A percentile compares a stretch with the other conserved stretches of the same genome.
Conservation (phyloP, 2,329 filamentous ascomycete species). For the Cucurbitaria berberidis region DNA sequence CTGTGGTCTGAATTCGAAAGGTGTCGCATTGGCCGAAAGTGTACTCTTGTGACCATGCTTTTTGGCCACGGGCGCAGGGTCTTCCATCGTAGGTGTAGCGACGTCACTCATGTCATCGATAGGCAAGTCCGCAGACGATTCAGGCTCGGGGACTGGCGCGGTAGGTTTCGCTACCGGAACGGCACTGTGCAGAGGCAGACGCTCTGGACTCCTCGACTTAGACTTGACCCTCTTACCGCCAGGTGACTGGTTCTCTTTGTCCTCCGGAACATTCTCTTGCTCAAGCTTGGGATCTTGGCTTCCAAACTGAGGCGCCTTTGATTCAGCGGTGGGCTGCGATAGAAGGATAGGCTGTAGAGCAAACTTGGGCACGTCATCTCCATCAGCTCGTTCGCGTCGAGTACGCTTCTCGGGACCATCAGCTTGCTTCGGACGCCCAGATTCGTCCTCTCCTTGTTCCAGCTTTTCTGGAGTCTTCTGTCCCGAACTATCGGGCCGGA, state of each 20-base stretch:
- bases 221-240: slow-evolving; percentile 24
- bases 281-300: slow-evolving; percentile 28
- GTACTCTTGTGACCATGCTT: slow-evolving; percentile 54
- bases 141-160: slow-evolving; percentile 10
- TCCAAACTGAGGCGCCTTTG: slow-evolving; percentile 31
- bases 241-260: slow-evolving; percentile 48
- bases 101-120: slow-evolving; percentile 34
- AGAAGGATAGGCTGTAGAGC: slow-evolving; percentile 57
- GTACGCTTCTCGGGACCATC: slow-evolving; percentile 78
- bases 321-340: slow-evolving; percentile 41
- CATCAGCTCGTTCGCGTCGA: slow-evolving; percentile 68
- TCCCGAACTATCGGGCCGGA: slow-evolving; percentile 62
- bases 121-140: slow-evolving; percentile 21
- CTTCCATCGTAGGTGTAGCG: slow-evolving; percentile 39
- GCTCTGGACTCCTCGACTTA: slow-evolving; percentile 40
- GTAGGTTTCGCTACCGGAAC: slow-evolving; percentile 16
- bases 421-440: slow-evolving; percentile 67
- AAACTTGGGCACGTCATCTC: slow-evolving; percentile 77
- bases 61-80: slow-evolving; percentile 25
- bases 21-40: slow-evolving; percentile 72
- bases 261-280: slow-evolving; percentile 33
- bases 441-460: slow-evolving; percentile 59
- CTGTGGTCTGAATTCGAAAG: slow-evolving; percentile 63
- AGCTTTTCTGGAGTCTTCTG: slow-evolving; percentile 54
- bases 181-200: slow-evolving; percentile 20